Percentiles rank a stretch among this genome's conserved stretches.
These are phyloP conservation scores for Ogataea pilisensis DNA, from an alignment of 805 yeast species.

Conservation along the genomic window DNA sequence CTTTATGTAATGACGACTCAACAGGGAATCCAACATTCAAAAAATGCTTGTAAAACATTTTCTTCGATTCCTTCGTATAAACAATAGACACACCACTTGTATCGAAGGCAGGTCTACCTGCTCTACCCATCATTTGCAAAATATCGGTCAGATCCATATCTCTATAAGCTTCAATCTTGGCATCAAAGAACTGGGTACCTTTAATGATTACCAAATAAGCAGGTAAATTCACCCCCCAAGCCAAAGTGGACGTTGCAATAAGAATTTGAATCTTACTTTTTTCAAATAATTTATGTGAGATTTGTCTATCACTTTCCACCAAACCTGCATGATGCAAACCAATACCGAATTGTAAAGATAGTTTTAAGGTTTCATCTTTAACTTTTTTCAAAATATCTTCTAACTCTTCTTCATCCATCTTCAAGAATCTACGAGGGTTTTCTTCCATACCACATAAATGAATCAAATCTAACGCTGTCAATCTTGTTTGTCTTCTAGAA, in stretches of 20 bases:
- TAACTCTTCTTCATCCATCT: slow-evolving; percentile 62
- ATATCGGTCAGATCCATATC: slow-evolving; percentile 84
- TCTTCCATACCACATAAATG: slow-evolving; percentile 77
- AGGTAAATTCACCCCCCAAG: slow-evolving; percentile 85
- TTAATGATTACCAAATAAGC: slow-evolving; percentile 76
- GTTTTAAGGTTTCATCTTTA: slow-evolving; percentile 75
- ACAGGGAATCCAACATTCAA: slow-evolving; percentile 79
- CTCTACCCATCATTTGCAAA: slow-evolving; percentile 82
- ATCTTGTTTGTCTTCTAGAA: slow-evolving; percentile 75
- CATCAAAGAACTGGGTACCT: slow-evolving; percentile 66
- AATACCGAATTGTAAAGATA: slow-evolving; percentile 74
- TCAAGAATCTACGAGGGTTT: slow-evolving; percentile 66
- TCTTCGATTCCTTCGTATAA: slow-evolving; percentile 70
- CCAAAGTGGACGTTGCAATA: slow-evolving; percentile 77
- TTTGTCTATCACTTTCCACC: slow-evolving; percentile 65
- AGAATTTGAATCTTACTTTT: slow-evolving; percentile 65
- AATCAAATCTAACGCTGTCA: slow-evolving; percentile 74
- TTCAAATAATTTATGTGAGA: slow-evolving; percentile 68
- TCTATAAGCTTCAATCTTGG: slow-evolving; percentile 61
- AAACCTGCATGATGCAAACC: slow-evolving; percentile 83
- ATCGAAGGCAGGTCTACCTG: slow-evolving; percentile 79
- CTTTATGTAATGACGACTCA: slow-evolving; percentile 73
- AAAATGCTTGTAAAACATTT: slow-evolving; percentile 73
- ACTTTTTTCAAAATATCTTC: slow-evolving; percentile 48
- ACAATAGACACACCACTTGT: slow-evolving; percentile 75